These are phyloP conservation scores for Oemleria cerasiformis DNA, from an alignment of 306 rosid genomes.

Conservation along the genomic window DNA sequence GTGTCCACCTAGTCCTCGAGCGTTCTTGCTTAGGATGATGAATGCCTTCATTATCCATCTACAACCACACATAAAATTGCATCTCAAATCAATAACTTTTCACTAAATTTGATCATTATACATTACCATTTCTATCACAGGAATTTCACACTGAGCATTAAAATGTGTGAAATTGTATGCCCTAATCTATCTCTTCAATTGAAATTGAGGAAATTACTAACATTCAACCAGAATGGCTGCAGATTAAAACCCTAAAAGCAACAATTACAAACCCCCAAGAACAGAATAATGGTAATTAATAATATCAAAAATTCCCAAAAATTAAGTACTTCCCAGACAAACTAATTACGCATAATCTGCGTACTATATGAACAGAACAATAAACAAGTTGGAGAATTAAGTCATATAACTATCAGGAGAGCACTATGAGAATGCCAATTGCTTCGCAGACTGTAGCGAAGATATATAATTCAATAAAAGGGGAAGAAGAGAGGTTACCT, in stretches of 20 bases:
- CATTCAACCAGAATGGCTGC: not conserved
- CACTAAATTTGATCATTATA: not conserved
- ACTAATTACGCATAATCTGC: not conserved
- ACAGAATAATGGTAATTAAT: not conserved
- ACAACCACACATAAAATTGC: constrained; percentile 19
- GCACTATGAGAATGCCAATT: not conserved
- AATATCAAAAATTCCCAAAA: not conserved
- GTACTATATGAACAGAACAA: not conserved
- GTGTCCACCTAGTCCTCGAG: constrained; percentile 91
- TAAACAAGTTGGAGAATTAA: not conserved
- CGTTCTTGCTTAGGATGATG: constrained; percentile 72
- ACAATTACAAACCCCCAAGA: not conserved
- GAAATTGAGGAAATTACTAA: not conserved
- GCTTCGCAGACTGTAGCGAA: not conserved
- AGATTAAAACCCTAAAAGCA: not conserved
- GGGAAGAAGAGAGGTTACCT: constrained; percentile 3
- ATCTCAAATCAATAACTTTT: constrained; percentile 14
- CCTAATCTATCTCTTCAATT: too few relatives aligned
- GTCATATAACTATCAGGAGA: not conserved
- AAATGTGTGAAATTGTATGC: not conserved
- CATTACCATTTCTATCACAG: not conserved
- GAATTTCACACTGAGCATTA: not conserved
- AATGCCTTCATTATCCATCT: constrained; percentile 59
- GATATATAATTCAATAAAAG: not conserved
- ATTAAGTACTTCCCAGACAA: not conserved